These are phyloP conservation scores for Fomitopsis pinicola DNA, from an alignment of 1,284 basidiomycete species.

Conservation along the genomic window DNA sequence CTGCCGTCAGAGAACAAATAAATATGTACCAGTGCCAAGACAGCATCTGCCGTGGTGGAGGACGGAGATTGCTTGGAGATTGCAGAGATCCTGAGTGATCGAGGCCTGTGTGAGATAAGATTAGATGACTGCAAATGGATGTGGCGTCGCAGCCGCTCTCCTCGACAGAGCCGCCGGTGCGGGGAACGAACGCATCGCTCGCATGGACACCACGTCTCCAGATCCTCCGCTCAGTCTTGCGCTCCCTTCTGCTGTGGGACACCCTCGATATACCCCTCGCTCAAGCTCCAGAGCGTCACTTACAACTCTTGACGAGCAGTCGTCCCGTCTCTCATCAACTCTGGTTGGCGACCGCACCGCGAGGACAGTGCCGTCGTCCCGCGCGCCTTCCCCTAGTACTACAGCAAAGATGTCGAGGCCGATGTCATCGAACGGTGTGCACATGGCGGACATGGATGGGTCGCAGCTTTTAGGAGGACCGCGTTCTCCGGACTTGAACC, in stretches of 20 bases:
- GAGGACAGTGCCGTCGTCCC: constrained; percentile 13
- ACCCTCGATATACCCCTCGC: neutral
- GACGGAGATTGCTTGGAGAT: neutral
- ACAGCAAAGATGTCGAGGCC: constrained; percentile 14
- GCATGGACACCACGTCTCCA: constrained; percentile 7
- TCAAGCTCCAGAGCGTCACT: neutral
- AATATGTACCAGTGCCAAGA: too few relatives aligned
- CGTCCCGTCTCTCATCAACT: neutral
- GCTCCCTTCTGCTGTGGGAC: neutral
- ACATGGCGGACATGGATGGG: neutral
- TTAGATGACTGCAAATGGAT: neutral
- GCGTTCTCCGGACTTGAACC: constrained; percentile 13
- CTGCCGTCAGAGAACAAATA: too few relatives aligned
- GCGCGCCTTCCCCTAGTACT: constrained; percentile 7
- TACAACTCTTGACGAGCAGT: neutral
- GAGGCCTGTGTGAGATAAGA: constrained; percentile 8
- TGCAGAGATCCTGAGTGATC: neutral
- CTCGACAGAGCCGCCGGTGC: neutral
- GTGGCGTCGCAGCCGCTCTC: neutral
- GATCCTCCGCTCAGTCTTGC: constrained; percentile 2
- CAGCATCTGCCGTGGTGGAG: neutral
- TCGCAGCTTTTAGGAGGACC: constrained; percentile 1
- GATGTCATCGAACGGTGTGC: constrained; percentile 10
- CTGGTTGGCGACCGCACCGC: neutral
- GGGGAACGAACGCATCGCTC: neutral